Base-by-base conservation (phyloP, 2,329 filamentous ascomycete species). In the Penicillium sp. region DNA sequence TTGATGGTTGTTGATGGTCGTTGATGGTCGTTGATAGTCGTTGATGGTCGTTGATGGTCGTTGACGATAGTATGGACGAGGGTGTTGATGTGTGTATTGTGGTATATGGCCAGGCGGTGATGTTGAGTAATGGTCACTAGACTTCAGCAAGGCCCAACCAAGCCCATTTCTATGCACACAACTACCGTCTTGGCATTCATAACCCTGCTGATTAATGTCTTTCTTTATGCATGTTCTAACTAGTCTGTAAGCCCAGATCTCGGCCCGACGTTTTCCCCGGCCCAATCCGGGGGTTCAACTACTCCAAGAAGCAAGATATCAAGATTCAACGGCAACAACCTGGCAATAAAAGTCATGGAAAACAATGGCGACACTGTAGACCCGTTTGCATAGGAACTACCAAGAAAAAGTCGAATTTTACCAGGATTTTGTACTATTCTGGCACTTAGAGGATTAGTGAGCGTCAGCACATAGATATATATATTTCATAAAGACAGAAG, bases 301-400 rank as follows among this genome's bases (percentile, higher is more conserved):
- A 41, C 48, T 41, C 48, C 49, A 41, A 51, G 49, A 42, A 51
- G 25, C 49, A 51, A 33, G 49, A 33, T 42, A 42, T 51, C 49
- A 51, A 51, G 17, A 51, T 31, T 31, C 49, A 51, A 51, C 37
- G 25, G 49, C 49, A 42, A 51, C 17, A 17, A 42, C 37, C 37
- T 25, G 35, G 49, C 42, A 42, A 51, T 51, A 42, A 51, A 51
- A 33, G 37, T 42, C 49, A 51, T 42, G 37, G 25, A 42, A 21
- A 51, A 33, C 25, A 31, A 31, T 42, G 27, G 49, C 49, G 4
- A 51, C 37, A 41, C 25, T 51, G 33, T 42, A 31, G 3, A 51
- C 49, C n/a, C 6, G 25, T 31, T 15, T 51, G 37, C 37, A 42
- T 51, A 42, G 25, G n/a, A 41, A 33, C 6, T 33, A 42, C 37